Evolutionary conservation across 345 rosid genomes (phyloP).

Genomic region (Acer campestre): DNA sequence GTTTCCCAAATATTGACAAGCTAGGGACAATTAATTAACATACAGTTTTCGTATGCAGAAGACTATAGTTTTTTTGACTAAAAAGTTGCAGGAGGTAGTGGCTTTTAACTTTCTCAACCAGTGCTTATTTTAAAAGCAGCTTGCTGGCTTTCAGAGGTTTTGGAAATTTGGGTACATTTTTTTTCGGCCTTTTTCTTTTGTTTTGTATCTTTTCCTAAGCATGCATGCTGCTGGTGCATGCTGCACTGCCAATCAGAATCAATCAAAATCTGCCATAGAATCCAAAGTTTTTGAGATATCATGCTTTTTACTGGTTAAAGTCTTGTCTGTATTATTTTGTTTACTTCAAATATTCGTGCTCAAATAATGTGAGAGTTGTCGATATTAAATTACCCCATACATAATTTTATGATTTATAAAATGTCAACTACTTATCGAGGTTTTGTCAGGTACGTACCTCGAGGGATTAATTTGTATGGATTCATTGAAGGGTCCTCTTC

Average conservation of each 20-base stretch:
- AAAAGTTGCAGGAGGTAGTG: background rate
- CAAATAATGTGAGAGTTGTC: no score
- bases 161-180: no score
- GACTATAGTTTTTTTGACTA: conserved; percentile 1
- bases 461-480: no score
- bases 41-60: background rate
- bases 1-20: background rate
- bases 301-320: no score
- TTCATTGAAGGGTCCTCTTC: no score
- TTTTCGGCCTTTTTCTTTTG: background rate
- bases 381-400: no score
- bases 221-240: background rate
- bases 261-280: background rate
- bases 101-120: background rate
- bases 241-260: background rate
- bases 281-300: no score
- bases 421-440: no score
- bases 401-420: no score
- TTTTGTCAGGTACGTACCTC: no score
- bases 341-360: no score
- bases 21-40: background rate
- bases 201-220: background rate
- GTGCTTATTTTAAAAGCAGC: background rate
- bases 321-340: no score
- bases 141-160: background rate